phyloP scores from a whole-genome alignment of 306 rosid genomes.

The Rosa lucieae region DNA sequence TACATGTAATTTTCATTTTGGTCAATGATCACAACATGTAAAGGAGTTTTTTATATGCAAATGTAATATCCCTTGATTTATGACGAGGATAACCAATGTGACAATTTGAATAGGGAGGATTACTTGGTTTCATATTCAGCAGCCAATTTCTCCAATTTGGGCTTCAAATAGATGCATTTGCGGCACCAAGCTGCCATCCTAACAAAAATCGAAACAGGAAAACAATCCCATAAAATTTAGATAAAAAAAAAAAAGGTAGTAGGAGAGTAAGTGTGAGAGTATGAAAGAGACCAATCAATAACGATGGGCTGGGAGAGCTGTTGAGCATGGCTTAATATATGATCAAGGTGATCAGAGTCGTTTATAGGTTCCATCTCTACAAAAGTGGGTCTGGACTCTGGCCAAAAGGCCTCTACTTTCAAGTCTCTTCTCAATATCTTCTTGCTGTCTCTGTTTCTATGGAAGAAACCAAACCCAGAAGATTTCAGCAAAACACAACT shows the following conservation, averaged over 20 bases:
- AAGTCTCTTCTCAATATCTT: constrained; percentile 38
- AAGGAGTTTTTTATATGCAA: not conserved
- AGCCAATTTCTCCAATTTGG: constrained; percentile 88
- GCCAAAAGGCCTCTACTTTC: constrained; percentile 56
- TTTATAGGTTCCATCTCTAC: constrained; percentile 61
- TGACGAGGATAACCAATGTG: not conserved
- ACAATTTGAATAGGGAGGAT: not conserved
- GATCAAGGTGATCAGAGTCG: constrained; percentile 71
- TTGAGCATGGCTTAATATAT: constrained; percentile 51
- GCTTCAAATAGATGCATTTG: constrained; percentile 92
- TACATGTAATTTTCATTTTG: not conserved
- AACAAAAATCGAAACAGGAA: not conserved
- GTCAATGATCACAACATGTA: not conserved
- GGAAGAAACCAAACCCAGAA: constrained; percentile 35
- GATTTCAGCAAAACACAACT: constrained; percentile 23
- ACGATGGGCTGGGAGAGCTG: constrained; percentile 58
- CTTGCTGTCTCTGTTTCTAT: constrained; percentile 40
- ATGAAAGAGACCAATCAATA: constrained; percentile 66
- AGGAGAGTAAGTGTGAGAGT: not conserved
- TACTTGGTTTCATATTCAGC: constrained; percentile 75
- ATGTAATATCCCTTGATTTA: not conserved
- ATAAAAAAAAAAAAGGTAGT: not conserved
- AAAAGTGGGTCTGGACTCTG: constrained; percentile 53
- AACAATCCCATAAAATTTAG: not conserved
- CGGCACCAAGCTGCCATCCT: constrained; percentile 99